A percentile compares a stretch with the other conserved stretches of the same genome.
Evolutionary conservation across 2,329 filamentous ascomycete species (phyloP).

Genomic region (Orbilia javanica): DNA sequence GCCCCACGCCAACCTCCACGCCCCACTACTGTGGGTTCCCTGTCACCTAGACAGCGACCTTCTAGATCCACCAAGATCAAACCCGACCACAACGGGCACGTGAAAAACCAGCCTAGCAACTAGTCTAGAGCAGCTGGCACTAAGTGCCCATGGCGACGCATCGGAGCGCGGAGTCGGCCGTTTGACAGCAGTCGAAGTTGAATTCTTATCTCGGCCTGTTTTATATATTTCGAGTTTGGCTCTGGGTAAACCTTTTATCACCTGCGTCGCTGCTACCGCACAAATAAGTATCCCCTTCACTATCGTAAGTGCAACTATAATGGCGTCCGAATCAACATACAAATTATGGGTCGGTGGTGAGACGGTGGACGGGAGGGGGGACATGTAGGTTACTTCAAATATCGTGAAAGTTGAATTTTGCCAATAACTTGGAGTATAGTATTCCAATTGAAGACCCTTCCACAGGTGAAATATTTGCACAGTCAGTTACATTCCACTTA

Average conservation of each 20-base stretch:
- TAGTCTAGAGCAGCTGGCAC: too few species aligned
- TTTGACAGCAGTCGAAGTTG: neutral
- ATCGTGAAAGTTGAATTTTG: constrained; percentile 52
- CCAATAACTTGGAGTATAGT: constrained; percentile 63
- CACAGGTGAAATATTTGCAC: constrained; percentile 69
- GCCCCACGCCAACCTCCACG: neutral
- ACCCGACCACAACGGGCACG: neutral
- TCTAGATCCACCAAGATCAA: neutral
- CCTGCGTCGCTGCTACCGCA: neutral
- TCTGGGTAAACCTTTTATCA: neutral
- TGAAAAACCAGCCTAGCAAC: neutral
- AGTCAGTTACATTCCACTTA: constrained; percentile 64
- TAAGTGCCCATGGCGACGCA: neutral
- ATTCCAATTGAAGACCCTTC: constrained; percentile 71
- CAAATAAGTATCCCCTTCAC: neutral
- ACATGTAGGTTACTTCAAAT: constrained; percentile 66
- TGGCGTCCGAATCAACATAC: constrained; percentile 8
- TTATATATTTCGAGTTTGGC: too few species aligned
- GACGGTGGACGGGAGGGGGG: constrained; percentile 66
- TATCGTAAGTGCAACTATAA: too few species aligned
- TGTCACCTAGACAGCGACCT: neutral
- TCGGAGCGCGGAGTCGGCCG: constrained; percentile 23
- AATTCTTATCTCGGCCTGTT: neutral
- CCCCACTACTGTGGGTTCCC: too few species aligned
- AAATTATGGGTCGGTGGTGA: constrained; percentile 66